These are phyloP conservation scores for Paraleonurus japonicus DNA, from an alignment of 257 asterid genomes.

Conservation along the genomic window DNA sequence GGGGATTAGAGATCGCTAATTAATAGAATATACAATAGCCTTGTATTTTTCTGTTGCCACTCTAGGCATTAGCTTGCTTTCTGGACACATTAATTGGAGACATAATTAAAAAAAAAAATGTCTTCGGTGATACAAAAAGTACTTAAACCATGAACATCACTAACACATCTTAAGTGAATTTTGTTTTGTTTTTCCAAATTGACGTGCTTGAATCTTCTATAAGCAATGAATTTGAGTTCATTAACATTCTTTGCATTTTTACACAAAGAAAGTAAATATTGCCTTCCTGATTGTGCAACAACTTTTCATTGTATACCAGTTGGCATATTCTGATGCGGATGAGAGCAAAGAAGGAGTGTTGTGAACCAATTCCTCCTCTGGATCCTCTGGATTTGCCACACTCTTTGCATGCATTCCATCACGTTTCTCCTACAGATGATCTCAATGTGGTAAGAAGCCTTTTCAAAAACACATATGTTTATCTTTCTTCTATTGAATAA, in stretches of 20 bases:
- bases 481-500: not conserved
- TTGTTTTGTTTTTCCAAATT: no score
- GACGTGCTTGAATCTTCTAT: no score
- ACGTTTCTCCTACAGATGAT: conserved; percentile 62
- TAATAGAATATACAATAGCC: no score
- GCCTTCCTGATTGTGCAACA: not conserved
- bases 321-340: conserved; percentile 97
- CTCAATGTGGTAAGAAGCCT: conserved; percentile 60
- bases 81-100: no score
- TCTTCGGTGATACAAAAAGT: no score
- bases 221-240: no score
- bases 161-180: no score
- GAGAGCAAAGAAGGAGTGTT: conserved; percentile 58
- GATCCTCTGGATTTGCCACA: conserved; percentile 90
- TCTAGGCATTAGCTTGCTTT: not conserved
- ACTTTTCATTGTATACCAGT: conserved; percentile 34
- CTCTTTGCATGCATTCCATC: conserved; percentile 78
- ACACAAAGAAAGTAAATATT: no score
- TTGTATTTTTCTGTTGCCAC: not conserved
- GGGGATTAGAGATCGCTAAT: no score
- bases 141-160: no score
- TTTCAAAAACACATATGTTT: not conserved
- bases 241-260: no score
- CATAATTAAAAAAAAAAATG: no score
- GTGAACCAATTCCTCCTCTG: conserved; percentile 82